These are phyloP conservation scores for Starmerella bacillaris DNA, from an alignment of 805 yeast species.

Conservation along the genomic window DNA sequence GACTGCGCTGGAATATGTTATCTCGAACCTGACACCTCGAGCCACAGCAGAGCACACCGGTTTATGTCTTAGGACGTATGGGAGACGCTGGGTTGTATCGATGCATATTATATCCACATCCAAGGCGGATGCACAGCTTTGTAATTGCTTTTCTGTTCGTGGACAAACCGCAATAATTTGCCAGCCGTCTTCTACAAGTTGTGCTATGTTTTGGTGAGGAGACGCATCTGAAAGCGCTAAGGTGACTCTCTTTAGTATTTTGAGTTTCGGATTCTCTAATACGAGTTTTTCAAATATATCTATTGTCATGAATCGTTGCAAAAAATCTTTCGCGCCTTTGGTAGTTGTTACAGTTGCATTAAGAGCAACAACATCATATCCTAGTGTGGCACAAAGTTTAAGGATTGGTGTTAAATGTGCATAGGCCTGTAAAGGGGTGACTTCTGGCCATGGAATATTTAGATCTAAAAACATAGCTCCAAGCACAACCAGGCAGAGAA, in stretches of 20 bases:
- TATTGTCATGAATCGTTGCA: conserved; percentile 12
- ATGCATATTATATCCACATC: conserved; percentile 73
- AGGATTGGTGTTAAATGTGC: conserved; percentile 14
- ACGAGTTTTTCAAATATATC: conserved; percentile 19
- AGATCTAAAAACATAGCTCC: conserved; percentile 24
- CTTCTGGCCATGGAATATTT: conserved; percentile 24
- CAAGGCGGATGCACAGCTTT: conserved; percentile 51
- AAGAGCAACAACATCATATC: conserved; percentile 62
- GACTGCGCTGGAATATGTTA: conserved; percentile 36
- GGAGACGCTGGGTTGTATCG: conserved; percentile 44
- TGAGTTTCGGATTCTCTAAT: conserved; percentile 27
- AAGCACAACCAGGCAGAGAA: neutral
- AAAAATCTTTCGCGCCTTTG: conserved; percentile 13
- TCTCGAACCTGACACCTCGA: conserved; percentile 68
- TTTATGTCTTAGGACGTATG: conserved; percentile 67
- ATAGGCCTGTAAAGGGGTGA: conserved; percentile 5
- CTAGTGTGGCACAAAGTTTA: conserved; percentile 23
- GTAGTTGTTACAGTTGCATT: conserved; percentile 30
- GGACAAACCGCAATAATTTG: conserved; percentile 78
- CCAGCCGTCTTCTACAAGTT: conserved; percentile 24
- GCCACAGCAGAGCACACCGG: conserved; percentile 67
- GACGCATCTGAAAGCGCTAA: conserved; percentile 43
- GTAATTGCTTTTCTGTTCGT: conserved; percentile 55
- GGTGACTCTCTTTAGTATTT: conserved; percentile 54
- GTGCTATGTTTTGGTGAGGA: conserved; percentile 8